phyloP scores from a whole-genome alignment of 129 eudicot genomes.

The Oenanthe sinensis region DNA sequence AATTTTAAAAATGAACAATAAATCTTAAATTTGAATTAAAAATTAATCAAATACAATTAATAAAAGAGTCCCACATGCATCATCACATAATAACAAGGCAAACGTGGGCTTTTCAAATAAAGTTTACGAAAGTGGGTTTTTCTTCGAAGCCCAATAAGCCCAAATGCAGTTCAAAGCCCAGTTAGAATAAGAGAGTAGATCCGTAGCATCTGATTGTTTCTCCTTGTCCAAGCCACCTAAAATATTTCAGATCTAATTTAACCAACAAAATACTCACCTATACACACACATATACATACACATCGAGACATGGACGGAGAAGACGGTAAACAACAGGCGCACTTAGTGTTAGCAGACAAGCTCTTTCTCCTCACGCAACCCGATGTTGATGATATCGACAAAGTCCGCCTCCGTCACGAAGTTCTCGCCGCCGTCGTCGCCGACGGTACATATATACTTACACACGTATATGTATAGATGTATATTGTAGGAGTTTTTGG shows the following conservation, averaged over 20 bases:
- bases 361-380: conserved; percentile 63
- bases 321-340: conserved; percentile 67
- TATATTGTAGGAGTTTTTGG: too few species aligned
- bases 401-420: conserved; percentile 82
- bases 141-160: too few species aligned
- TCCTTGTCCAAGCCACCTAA: not conserved
- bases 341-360: conserved; percentile 75
- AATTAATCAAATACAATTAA: too few species aligned
- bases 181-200: not conserved
- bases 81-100: not conserved
- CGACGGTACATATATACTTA: conserved; percentile 31
- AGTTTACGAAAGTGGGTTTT: too few species aligned
- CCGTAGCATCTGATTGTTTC: not conserved
- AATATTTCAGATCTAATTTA: not conserved
- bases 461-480: too few species aligned
- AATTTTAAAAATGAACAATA: too few species aligned
- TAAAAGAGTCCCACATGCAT: too few species aligned
- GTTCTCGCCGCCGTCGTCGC: conserved; percentile 45
- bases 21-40: too few species aligned
- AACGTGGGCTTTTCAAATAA: not conserved
- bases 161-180: not conserved
- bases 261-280: not conserved
- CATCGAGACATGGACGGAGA: conserved; percentile 45
- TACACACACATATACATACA: not conserved
- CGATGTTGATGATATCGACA: conserved; percentile 76